phyloP scores from a whole-genome alignment of 805 yeast genomes.

The Saturnispora quitensis region DNA sequence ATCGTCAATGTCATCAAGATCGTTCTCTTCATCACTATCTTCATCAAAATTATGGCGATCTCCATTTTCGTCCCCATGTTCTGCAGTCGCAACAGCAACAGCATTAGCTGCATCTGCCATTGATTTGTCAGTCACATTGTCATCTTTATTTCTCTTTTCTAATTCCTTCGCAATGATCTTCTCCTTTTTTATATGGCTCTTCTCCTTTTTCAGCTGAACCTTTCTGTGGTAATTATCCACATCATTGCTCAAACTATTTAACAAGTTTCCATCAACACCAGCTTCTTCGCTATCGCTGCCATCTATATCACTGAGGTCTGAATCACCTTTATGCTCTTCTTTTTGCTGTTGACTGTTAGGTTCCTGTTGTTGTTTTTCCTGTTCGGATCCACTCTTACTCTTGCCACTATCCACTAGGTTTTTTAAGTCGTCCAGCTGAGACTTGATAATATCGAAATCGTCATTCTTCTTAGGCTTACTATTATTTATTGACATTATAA shows the following conservation, averaged over 20 bases:
- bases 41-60: background rate
- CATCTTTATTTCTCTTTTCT: background rate
- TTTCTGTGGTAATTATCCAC: slow-evolving; percentile 24
- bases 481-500: background rate
- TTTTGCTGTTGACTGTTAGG: background rate
- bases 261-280: slow-evolving; percentile 10
- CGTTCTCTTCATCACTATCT: slow-evolving; percentile 1
- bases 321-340: background rate
- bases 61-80: background rate
- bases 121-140: background rate
- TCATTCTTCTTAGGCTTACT: background rate
- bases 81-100: slow-evolving; percentile 3
- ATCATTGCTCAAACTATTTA: slow-evolving; percentile 22
- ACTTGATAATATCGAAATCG: slow-evolving; percentile 4
- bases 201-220: slow-evolving; percentile 18
- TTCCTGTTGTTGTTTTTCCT: background rate
- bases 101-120: background rate
- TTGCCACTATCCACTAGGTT: background rate
- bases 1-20: slow-evolving; percentile 1
- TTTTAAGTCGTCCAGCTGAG: slow-evolving; percentile 3
- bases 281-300: slow-evolving; percentile 1
- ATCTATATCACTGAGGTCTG: background rate
- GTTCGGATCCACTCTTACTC: background rate
- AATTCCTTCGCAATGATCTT: slow-evolving; percentile 3
- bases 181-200: slow-evolving; percentile 6